Evolutionary conservation across 768 basidiomycete genomes (phyloP), one percentile per base, ranked within the genome.

Genomic region (Phylloporus sp.): DNA sequence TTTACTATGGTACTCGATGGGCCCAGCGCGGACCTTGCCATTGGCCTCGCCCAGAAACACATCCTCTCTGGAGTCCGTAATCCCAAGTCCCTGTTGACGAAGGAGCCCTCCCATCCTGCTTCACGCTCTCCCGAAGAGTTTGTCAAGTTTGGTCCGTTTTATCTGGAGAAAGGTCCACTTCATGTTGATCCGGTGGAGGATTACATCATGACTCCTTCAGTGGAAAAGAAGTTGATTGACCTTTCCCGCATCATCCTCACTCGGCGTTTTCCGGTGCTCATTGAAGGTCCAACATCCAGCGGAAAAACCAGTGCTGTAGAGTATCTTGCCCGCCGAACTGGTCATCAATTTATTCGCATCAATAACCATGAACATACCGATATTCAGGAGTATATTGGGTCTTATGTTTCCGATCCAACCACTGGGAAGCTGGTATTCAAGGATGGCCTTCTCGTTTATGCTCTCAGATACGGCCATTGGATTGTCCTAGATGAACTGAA

Each of bases 301-400:
- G 97, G 97, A 34, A 99, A 99, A 75, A 99, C 97, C 3, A 94
- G 91, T 59, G 91, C 95, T 1, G 84, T 99, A 40, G 95, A 97
- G 71, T 98, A 95, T 68, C 80, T 99, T 26, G 95, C 97, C 6
- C 82, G 82, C 54, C 79, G 88, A 49, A 97, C 94, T 0, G 95
- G 97, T 0, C 97, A 99, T 73, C 84, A 80, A 31, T 98, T 97
- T 69, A 85, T 99, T 27, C 90, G 97, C 35, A 97, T 99, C 77
- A 99, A 99, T 73, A 99, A 99, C 62, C 97, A 99, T 72, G 97
- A 99, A 57, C 97, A 98, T 64, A 99, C 97, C 6, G 97, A 99
- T 64, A 97, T 99, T 45, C 97, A 99, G 64, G 97, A 99, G 66
- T 99, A 99, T 64, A 78, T 98, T 41, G 97, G 97, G 3, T 93